Percentiles rank a stretch among this genome's conserved stretches.
Conservation (phyloP, 495 filamentous ascomycete species). For the Penicillium pancosmium region DNA sequence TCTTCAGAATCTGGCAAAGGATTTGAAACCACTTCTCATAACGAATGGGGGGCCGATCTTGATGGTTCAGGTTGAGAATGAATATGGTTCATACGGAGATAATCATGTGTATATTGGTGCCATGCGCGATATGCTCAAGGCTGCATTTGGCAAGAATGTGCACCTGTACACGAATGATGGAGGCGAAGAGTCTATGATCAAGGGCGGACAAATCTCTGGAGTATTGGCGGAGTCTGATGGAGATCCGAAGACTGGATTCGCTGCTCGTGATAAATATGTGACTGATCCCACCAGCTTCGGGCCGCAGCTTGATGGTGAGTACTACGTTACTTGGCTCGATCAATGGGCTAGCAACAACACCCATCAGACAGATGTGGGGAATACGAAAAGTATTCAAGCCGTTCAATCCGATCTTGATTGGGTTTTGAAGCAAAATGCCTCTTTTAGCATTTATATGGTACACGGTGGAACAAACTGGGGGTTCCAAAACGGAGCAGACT, state of each 20-base stretch:
- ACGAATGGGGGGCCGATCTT: conserved; percentile 47
- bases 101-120: conserved; percentile 42
- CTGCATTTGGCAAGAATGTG: conserved; percentile 34
- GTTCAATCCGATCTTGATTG: conserved; percentile 39
- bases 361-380: conserved; percentile 30
- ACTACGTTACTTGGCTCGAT: conserved; percentile 43
- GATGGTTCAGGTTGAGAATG: conserved; percentile 54
- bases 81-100: conserved; percentile 49
- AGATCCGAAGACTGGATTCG: conserved; percentile 43
- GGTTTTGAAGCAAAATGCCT: conserved; percentile 41
- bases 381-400: conserved; percentile 9
- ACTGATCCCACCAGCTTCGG: conserved; percentile 42
- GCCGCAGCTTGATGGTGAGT: conserved; percentile 48
- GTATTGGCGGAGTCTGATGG: conserved; percentile 49
- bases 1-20: conserved; percentile 35
- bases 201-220: conserved; percentile 42
- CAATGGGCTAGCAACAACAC: conserved; percentile 39
- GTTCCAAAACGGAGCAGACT: conserved; percentile 47
- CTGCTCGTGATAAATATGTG: conserved; percentile 41
- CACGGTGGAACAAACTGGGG: conserved; percentile 53
- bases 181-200: conserved; percentile 38
- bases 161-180: conserved; percentile 53
- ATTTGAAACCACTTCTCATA: conserved; percentile 35
- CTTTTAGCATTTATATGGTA: conserved; percentile 53
- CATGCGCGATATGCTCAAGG: conserved; percentile 38